Base-by-base conservation (phyloP, 306 rosid genomes). In the Nissolia schottii region DNA sequence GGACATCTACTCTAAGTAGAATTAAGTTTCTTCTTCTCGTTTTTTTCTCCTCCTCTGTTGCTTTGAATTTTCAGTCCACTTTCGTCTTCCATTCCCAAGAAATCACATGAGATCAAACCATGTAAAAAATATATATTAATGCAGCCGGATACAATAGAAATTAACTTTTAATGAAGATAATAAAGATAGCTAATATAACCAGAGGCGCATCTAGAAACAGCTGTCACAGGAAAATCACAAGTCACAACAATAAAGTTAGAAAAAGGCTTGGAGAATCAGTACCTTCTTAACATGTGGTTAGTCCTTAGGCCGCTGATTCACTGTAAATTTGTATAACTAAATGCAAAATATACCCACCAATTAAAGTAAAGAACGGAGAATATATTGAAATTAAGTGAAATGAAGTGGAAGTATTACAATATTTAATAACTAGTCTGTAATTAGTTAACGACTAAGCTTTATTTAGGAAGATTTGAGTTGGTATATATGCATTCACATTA, bases 211-310 rank as follows among this genome's bases (percentile, higher is more conserved):
- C 20, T 7, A 27, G 58, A 71, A 57, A 41, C 59, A 29, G 28
- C 32, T 73, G 20, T 61, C 70, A 70, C 75, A 38, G 4, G 65
- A 70, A 38, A n/a, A 24, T 24, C 66, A 55, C 24, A 12, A 24
- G 19, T 38, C 25, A 38, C 38, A 73, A 28, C 28, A 69, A 60
- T 7, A 73, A 73, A 60, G 70, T 46, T 14, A 14, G 29, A 10
- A 20, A 60, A 45, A 53, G 22, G 16, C 2, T 7, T 19, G 46
- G 10, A 23, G 51, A 73, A 60, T 61, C 77, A 31, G 70, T 5
- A 5, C 34, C 50, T 46, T 57, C 7, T 45, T 48, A 45, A 49
- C 58, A 62, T 32, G 28, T 73, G 78, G 40, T 31, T 46, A 35
- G 37, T 34, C 19, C 8, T 31, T 6, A 31, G 13, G 18, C 61